Percentiles rank a stretch among this genome's conserved stretches.
Conservation (phyloP, 345 rosid species). For the Barbarea vulgaris region DNA sequence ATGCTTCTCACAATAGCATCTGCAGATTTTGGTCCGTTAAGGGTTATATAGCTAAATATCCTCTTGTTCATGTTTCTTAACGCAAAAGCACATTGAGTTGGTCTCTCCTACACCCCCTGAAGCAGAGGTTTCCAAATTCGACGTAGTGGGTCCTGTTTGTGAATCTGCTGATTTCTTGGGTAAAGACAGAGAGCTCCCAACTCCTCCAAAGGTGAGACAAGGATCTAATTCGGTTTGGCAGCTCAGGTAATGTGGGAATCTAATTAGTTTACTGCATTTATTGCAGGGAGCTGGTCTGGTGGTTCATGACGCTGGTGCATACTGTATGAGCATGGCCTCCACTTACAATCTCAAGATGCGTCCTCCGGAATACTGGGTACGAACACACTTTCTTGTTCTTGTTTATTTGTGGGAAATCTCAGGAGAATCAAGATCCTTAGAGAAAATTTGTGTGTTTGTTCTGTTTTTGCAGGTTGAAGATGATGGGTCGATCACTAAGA, state of each 20-base stretch:
- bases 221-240: background rate
- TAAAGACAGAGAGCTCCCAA: constrained; percentile 88
- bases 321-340: constrained; percentile 99
- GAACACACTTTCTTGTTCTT: constrained; percentile 8
- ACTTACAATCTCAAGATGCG: constrained; percentile 99
- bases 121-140: constrained; percentile 70
- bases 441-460: background rate
- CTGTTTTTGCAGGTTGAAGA: constrained; percentile 64
- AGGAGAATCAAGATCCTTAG: background rate
- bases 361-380: constrained; percentile 99
- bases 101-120: constrained; percentile 73
- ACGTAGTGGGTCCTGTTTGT: constrained; percentile 98
- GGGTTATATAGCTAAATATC: constrained; percentile 22
- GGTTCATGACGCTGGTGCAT: constrained; percentile 98
- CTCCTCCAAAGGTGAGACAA: constrained; percentile 69
- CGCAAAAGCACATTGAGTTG: constrained; percentile 86
- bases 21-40: background rate
- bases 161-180: constrained; percentile 99
- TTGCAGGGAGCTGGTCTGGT: constrained; percentile 89
- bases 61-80: constrained; percentile 29
- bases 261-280: constrained; percentile 29
- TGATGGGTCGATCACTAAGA: constrained; percentile 77
- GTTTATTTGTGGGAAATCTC: background rate
- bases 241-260: constrained; percentile 3
- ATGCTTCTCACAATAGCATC: background rate